A percentile compares a stretch with the other conserved stretches of the same genome.
These are phyloP conservation scores for Thelephora ganbajun DNA, from an alignment of 768 basidiomycete genomes.

Conservation along the genomic window DNA sequence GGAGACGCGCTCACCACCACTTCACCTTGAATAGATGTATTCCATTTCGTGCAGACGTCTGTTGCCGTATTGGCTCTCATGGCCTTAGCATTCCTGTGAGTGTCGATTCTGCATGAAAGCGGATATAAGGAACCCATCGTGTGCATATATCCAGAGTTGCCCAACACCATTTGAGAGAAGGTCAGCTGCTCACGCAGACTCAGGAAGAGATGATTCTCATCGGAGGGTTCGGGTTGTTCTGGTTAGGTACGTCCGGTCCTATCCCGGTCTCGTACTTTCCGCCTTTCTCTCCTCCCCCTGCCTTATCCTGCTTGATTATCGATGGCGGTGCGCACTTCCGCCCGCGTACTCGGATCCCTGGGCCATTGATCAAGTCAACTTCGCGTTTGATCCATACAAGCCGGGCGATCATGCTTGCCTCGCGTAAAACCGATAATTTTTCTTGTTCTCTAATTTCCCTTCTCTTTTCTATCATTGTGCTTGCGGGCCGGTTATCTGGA, in stretches of 20 bases:
- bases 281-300: background rate
- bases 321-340: constrained; percentile 13
- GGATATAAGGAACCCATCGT: background rate
- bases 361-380: background rate
- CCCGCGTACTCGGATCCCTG: no score
- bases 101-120: constrained; percentile 3
- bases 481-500: constrained; percentile 9
- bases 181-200: constrained; percentile 45
- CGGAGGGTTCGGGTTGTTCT: constrained; percentile 56
- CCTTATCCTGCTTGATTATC: constrained; percentile 1
- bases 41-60: constrained; percentile 41
- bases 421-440: no score
- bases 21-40: constrained; percentile 13
- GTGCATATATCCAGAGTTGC: constrained; percentile 31
- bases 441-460: no score
- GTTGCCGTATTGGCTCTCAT: constrained; percentile 56
- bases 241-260: constrained; percentile 43
- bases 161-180: constrained; percentile 50
- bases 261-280: background rate
- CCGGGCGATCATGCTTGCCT: no score
- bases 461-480: no score
- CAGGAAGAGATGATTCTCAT: constrained; percentile 70
- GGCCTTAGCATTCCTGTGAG: constrained; percentile 55
- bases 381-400: background rate
- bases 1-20: background rate